Evolutionary conservation across 78 protist genomes (phyloP).

Genomic region (Dictyostelium intermedium): DNA sequence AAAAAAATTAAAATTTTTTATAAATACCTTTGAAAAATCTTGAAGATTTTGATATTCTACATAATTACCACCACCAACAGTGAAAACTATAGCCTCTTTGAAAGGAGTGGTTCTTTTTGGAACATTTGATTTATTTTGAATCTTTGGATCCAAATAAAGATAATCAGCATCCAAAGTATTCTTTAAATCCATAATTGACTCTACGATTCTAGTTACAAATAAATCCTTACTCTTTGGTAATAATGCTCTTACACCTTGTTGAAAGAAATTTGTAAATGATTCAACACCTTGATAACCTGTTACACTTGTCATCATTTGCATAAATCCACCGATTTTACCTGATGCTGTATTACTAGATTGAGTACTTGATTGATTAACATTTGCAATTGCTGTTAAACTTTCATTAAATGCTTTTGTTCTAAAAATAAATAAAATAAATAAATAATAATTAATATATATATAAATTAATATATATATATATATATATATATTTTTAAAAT

Average conservation of each 20-base stretch:
- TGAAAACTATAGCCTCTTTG: slow-evolving; percentile 90
- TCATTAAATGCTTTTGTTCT: slow-evolving; percentile 70
- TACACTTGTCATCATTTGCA: slow-evolving; percentile 57
- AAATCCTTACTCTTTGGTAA: slow-evolving; percentile 78
- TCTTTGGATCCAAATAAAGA: slow-evolving; percentile 88
- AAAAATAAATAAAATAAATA: not conserved
- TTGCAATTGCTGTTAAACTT: slow-evolving; percentile 19
- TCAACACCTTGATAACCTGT: slow-evolving; percentile 45
- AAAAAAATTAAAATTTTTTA: not conserved
- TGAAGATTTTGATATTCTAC: slow-evolving; percentile 92
- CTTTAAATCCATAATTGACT: slow-evolving; percentile 84
- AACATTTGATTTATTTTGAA: slow-evolving; percentile 43
- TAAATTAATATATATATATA: not conserved
- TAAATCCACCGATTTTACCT: slow-evolving; percentile 17
- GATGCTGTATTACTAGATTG: not conserved
- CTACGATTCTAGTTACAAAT: slow-evolving; percentile 81
- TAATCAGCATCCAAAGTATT: slow-evolving; percentile 75
- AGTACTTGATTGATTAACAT: not conserved
- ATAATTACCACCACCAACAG: slow-evolving; percentile 96
- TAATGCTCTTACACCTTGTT: slow-evolving; percentile 75
- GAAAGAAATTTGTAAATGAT: slow-evolving; percentile 53
- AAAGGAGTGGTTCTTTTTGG: slow-evolving; percentile 81
- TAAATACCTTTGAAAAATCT: slow-evolving; percentile 74
- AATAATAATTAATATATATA: not conserved
- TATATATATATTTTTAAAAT: not conserved